These are phyloP conservation scores for Pichia sp. DNA, from an alignment of 1,139 yeast species.

Conservation along the genomic window DNA sequence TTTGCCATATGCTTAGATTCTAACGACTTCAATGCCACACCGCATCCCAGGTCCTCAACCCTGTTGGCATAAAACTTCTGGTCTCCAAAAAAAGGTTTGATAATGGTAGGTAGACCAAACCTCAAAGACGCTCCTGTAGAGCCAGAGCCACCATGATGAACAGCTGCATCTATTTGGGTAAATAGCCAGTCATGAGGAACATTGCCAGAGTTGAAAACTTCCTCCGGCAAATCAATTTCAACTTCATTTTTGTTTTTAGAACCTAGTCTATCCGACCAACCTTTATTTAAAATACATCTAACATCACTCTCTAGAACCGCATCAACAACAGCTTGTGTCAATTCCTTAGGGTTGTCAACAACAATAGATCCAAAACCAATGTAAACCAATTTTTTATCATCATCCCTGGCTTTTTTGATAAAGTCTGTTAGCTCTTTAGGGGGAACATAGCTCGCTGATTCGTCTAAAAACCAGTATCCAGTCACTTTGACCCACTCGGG, in stretches of 20 bases:
- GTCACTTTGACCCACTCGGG: slow-evolving; percentile 93
- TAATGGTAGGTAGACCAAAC: slow-evolving; percentile 82
- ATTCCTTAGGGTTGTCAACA: slow-evolving; percentile 71
- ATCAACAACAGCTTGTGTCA: slow-evolving; percentile 72
- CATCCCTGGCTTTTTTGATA: slow-evolving; percentile 55
- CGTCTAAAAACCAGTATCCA: slow-evolving; percentile 90
- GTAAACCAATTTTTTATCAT: slow-evolving; percentile 69
- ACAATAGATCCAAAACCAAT: slow-evolving; percentile 96
- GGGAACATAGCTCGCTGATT: slow-evolving; percentile 46
- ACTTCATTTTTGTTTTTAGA: slow-evolving; percentile 30
- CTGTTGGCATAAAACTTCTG: slow-evolving; percentile 87
- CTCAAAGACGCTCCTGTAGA: slow-evolving; percentile 90
- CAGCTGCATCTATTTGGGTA: slow-evolving; percentile 85
- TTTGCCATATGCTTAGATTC: slow-evolving; percentile 58
- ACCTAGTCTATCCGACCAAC: slow-evolving; percentile 81
- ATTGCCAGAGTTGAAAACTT: slow-evolving; percentile 63
- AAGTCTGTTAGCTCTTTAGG: slow-evolving; percentile 57
- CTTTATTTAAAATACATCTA: slow-evolving; percentile 81
- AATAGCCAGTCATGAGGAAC: slow-evolving; percentile 95
- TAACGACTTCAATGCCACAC: slow-evolving; percentile 64
- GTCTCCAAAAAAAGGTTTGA: slow-evolving; percentile 95
- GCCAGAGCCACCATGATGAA: slow-evolving; percentile 97
- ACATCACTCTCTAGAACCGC: slow-evolving; percentile 80
- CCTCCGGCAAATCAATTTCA: slow-evolving; percentile 55
- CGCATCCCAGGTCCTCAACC: slow-evolving; percentile 88